These are phyloP conservation scores for Aspergillus fijiensis DNA, from an alignment of 2,329 filamentous ascomycete genomes.

Conservation along the genomic window DNA sequence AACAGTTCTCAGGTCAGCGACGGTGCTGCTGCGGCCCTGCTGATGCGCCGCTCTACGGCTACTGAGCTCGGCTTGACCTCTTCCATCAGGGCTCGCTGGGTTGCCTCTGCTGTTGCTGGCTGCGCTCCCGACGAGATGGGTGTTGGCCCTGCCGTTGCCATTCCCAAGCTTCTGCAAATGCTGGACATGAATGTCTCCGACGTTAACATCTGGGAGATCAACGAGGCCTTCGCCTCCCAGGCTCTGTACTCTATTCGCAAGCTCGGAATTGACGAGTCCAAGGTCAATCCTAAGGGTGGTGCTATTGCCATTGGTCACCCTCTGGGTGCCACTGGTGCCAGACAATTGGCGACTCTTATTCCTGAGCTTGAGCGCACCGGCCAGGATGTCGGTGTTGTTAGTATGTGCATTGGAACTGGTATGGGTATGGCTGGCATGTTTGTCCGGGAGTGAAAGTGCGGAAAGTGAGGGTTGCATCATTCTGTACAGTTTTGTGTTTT, in stretches of 20 bases:
- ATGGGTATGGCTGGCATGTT: conserved; percentile 73
- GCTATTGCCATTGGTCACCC: conserved; percentile 94
- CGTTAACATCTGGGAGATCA: conserved; percentile 87
- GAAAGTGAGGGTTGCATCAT: neutral
- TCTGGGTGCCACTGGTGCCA: conserved; percentile 80
- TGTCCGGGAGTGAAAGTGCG: conserved; percentile 56
- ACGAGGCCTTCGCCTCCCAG: conserved; percentile 72
- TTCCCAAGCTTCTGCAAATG: conserved; percentile 73
- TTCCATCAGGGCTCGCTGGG: conserved; percentile 78
- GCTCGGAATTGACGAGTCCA: conserved; percentile 58
- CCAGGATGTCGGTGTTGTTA: conserved; percentile 77
- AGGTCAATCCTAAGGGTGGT: conserved; percentile 87
- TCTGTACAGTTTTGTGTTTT: conserved; percentile 4
- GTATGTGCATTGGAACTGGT: conserved; percentile 86
- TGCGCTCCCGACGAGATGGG: conserved; percentile 93
- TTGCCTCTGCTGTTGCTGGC: conserved; percentile 71
- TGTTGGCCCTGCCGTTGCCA: conserved; percentile 79
- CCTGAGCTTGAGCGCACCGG: conserved; percentile 65
- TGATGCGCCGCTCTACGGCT: conserved; percentile 83
- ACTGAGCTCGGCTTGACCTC: conserved; percentile 67
- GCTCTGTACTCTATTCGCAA: conserved; percentile 69
- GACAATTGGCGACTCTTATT: conserved; percentile 75
- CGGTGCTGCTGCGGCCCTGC: conserved; percentile 76
- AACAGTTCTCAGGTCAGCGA: conserved; percentile 85
- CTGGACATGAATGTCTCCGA: conserved; percentile 67